Conservation (phyloP, 2,329 filamentous ascomycete genomes). For the Stagonosporopsis tanaceti region DNA sequence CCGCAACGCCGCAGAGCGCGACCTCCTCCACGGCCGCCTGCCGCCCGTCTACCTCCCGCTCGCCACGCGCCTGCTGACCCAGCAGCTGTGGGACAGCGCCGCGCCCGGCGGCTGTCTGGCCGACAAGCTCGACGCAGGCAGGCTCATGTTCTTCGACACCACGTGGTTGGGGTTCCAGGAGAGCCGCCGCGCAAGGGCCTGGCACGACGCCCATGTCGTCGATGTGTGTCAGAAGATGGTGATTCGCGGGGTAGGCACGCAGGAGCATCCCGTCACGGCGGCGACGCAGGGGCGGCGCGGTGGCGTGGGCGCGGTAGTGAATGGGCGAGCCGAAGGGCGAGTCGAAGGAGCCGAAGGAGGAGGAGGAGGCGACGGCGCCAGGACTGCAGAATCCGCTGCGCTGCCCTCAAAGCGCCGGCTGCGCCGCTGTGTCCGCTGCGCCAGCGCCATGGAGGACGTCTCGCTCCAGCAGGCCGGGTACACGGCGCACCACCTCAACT, state of each 20-base stretch:
- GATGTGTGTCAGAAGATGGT: constrained; percentile 64
- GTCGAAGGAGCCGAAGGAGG: too few species aligned
- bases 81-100: constrained; percentile 47
- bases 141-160: constrained; percentile 77
- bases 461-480: constrained; percentile 42
- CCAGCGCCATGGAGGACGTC: constrained; percentile 57
- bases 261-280: constrained; percentile 30
- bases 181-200: constrained; percentile 64
- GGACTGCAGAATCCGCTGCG: not conserved
- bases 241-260: constrained; percentile 41
- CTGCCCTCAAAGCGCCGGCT: constrained; percentile 22
- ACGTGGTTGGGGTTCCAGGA: constrained; percentile 72
- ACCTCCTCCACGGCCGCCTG: constrained; percentile 61
- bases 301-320: too few species aligned
- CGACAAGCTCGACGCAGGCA: constrained; percentile 68
- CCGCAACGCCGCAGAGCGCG: constrained; percentile 59
- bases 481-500: constrained; percentile 39
- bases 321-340: too few species aligned
- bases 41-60: constrained; percentile 60
- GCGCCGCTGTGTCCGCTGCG: constrained; percentile 56
- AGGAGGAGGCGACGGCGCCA: too few species aligned
- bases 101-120: constrained; percentile 57
- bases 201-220: constrained; percentile 66
- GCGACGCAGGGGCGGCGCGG: constrained; percentile 8
- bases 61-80: constrained; percentile 58